A percentile compares a stretch with the other conserved stretches of the same genome.
Evolutionary conservation across 1,284 basidiomycete genomes (phyloP).

Genomic region (Apiotrichum montevideense): DNA sequence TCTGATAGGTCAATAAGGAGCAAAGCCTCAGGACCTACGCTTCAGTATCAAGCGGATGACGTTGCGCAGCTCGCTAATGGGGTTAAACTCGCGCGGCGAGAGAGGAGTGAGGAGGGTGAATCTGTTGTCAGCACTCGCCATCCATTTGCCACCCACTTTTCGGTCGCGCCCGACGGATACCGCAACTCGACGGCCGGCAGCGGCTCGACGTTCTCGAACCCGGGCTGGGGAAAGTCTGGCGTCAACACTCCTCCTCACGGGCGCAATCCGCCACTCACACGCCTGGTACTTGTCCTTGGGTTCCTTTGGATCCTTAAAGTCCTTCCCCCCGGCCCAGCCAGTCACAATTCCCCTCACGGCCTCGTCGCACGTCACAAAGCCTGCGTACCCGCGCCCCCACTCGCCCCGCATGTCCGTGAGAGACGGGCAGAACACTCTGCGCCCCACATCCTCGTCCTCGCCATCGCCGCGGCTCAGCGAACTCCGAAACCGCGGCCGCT

Average conservation of each 20-base stretch:
- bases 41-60: constrained; percentile 37
- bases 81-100: constrained; percentile 45
- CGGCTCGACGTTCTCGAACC: constrained; percentile 37
- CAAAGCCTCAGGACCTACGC: constrained; percentile 23
- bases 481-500: constrained; percentile 10
- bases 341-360: constrained; percentile 23
- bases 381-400: constrained; percentile 35
- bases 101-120: constrained; percentile 43
- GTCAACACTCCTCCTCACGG: neutral
- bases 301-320: constrained; percentile 10
- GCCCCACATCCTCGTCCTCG: constrained; percentile 18
- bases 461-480: constrained; percentile 4
- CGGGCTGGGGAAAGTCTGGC: constrained; percentile 44
- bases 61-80: constrained; percentile 45
- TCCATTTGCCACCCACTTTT: constrained; percentile 30
- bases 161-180: constrained; percentile 45
- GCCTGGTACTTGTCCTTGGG: constrained; percentile 14
- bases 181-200: constrained; percentile 43
- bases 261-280: constrained; percentile 8
- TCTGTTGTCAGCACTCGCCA: constrained; percentile 3
- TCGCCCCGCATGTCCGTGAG: constrained; percentile 35
- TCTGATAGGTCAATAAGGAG: constrained; percentile 11
- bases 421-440: constrained; percentile 26
- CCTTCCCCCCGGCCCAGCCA: constrained; percentile 29
- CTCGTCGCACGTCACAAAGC: constrained; percentile 35